phyloP scores from a whole-genome alignment of 2,329 filamentous ascomycete genomes.

The Sphaerostilbella broomeana region DNA sequence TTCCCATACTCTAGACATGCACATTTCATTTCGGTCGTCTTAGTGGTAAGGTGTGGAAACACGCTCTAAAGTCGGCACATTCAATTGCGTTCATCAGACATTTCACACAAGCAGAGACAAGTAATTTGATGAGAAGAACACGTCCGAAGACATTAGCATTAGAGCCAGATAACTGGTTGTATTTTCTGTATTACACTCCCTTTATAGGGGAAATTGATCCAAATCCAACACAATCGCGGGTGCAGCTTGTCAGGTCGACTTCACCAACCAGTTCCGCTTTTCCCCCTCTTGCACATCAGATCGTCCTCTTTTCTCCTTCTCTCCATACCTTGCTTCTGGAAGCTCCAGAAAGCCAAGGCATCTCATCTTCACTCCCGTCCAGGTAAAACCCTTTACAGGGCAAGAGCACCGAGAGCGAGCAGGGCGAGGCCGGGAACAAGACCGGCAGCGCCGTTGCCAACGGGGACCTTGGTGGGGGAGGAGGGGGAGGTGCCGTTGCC shows the following conservation, averaged over 20 bases:
- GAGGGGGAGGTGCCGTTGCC: constrained; percentile 16
- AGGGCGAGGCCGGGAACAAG: constrained; percentile 27
- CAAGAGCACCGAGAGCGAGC: constrained; percentile 27
- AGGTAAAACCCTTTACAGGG: constrained; percentile 27
- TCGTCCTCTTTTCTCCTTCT: no score
- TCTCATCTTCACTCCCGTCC: background rate
- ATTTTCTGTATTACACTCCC: constrained; percentile 16
- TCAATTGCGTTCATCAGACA: background rate
- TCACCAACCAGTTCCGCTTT: no score
- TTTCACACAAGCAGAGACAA: background rate
- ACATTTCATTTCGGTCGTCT: background rate
- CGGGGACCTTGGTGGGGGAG: constrained; percentile 20
- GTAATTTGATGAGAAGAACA: background rate
- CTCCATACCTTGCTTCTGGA: no score
- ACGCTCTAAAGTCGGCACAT: background rate
- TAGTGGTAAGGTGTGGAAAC: background rate
- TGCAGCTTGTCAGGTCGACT: no score
- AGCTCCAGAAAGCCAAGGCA: no score
- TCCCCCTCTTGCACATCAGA: background rate
- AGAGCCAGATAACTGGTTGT: constrained; percentile 18
- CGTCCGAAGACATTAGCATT: constrained; percentile 17
- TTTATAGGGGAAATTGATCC: constrained; percentile 5
- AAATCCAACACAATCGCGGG: constrained; percentile 13
- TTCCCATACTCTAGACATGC: background rate
- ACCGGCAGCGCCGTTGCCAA: constrained; percentile 26